Evolutionary conservation across 345 rosid genomes (phyloP).

Genomic region (Carallia pectinifolia): DNA sequence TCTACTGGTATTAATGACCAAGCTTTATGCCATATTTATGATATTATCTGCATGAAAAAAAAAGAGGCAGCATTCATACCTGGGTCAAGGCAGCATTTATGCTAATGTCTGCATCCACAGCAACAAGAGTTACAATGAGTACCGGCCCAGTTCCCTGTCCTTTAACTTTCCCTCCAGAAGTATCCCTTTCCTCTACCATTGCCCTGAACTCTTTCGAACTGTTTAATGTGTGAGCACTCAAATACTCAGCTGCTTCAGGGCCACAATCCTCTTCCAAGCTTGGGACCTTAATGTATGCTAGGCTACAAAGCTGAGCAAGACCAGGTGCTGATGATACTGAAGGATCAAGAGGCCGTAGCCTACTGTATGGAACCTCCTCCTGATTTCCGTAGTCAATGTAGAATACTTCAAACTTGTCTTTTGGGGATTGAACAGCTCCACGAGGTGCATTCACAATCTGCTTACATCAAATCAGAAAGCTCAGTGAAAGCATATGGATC

Average conservation of each 20-base stretch:
- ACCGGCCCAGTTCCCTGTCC: conserved; percentile 92
- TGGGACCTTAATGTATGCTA: conserved; percentile 91
- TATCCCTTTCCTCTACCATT: conserved; percentile 76
- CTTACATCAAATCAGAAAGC: conserved; percentile 7
- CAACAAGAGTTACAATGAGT: conserved; percentile 64
- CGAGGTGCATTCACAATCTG: conserved; percentile 89
- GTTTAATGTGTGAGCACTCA: conserved; percentile 56
- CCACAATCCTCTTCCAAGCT: conserved; percentile 79
- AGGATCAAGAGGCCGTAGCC: conserved; percentile 70
- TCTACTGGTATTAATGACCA: too few relatives aligned
- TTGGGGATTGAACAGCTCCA: conserved; percentile 59
- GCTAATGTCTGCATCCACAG: conserved; percentile 72
- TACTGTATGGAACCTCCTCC: conserved; percentile 72
- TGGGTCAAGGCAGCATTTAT: conserved; percentile 83
- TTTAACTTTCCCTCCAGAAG: conserved; percentile 84
- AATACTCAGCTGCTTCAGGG: conserved; percentile 74
- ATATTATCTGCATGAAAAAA: neutral
- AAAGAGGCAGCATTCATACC: conserved; percentile 40
- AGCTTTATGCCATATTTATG: too few relatives aligned
- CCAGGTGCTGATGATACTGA: conserved; percentile 72
- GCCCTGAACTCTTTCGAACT: conserved; percentile 75
- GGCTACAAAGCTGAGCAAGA: conserved; percentile 91
- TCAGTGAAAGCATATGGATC: neutral
- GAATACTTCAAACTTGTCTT: conserved; percentile 88
- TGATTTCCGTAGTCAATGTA: conserved; percentile 95